These are phyloP conservation scores for Trichoderma sp. DNA, from an alignment of 2,329 filamentous ascomycete genomes.

Conservation along the genomic window DNA sequence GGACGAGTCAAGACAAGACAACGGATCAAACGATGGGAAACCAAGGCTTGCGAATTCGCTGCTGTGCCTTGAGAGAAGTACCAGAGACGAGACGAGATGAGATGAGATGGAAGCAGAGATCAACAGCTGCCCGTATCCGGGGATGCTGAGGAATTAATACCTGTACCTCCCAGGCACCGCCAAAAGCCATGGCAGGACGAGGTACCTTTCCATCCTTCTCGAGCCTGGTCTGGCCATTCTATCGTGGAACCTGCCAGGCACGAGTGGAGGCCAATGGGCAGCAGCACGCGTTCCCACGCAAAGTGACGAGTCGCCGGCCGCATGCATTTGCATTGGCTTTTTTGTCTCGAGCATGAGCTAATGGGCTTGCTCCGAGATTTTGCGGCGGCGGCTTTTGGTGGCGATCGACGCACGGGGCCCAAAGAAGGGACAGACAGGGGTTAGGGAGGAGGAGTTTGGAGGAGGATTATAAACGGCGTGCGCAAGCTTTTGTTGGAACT, in stretches of 20 bases:
- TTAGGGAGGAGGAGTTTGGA: neutral
- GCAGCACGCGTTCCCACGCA: slow-evolving; percentile 10
- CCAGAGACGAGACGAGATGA: neutral
- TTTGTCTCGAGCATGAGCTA: neutral
- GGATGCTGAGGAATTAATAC: slow-evolving; percentile 10
- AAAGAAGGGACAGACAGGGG: neutral
- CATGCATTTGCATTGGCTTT: slow-evolving; percentile 1
- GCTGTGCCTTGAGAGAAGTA: neutral
- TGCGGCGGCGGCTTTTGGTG: neutral
- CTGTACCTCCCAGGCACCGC: neutral
- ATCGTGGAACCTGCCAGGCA: slow-evolving; percentile 9
- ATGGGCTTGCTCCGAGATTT: slow-evolving; percentile 6
- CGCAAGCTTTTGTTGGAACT: neutral
- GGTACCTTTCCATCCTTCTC: neutral
- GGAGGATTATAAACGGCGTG: neutral
- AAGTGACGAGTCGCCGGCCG: slow-evolving; percentile 10
- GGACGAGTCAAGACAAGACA: neutral
- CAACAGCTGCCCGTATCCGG: neutral
- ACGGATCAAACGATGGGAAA: neutral
- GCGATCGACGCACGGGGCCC: slow-evolving; percentile 13
- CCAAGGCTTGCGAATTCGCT: neutral
- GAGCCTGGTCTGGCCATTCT: neutral
- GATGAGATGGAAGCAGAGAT: neutral
- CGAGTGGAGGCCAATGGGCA: slow-evolving; percentile 17
- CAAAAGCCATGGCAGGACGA: neutral